Conservation (phyloP, 306 rosid genomes). For the barrel medic (Medicago truncatula) region DNA sequence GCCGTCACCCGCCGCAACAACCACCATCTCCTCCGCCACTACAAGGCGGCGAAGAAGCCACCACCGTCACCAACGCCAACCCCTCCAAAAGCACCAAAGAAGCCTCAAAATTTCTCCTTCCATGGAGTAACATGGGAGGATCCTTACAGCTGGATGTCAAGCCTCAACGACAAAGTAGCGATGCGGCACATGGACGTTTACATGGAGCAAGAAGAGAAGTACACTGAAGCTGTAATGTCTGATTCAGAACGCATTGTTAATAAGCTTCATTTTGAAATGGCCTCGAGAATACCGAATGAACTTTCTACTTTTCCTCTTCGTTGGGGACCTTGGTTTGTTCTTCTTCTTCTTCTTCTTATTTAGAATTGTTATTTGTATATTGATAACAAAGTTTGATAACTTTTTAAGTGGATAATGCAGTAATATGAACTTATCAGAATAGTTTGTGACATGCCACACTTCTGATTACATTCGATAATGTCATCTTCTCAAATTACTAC, state of each 20-base stretch:
- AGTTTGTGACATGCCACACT: too few species aligned
- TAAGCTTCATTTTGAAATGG: constrained; percentile 89
- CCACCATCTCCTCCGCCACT: constrained; percentile 40
- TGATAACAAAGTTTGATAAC: background rate
- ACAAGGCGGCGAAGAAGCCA: constrained; percentile 46
- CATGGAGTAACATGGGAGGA: constrained; percentile 84
- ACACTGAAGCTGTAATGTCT: constrained; percentile 76
- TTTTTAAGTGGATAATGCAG: too few species aligned
- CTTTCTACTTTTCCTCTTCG: constrained; percentile 91
- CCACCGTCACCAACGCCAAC: constrained; percentile 52
- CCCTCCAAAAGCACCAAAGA: constrained; percentile 85
- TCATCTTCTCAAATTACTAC: too few species aligned
- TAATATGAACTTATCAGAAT: too few species aligned
- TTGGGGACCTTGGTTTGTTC: constrained; percentile 79
- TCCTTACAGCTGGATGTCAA: constrained; percentile 90
- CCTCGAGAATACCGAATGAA: constrained; percentile 74
- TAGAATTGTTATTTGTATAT: background rate
- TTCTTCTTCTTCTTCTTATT: background rate
- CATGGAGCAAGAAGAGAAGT: constrained; percentile 98
- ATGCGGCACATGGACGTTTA: constrained; percentile 94
- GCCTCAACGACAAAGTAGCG: constrained; percentile 78
- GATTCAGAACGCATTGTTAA: constrained; percentile 71
- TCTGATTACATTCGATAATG: too few species aligned
- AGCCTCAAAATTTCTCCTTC: constrained; percentile 73
- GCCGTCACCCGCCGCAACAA: constrained; percentile 32